These are phyloP conservation scores for Aspergillus sp. DNA, from an alignment of 2,329 filamentous ascomycete genomes.

Conservation along the genomic window DNA sequence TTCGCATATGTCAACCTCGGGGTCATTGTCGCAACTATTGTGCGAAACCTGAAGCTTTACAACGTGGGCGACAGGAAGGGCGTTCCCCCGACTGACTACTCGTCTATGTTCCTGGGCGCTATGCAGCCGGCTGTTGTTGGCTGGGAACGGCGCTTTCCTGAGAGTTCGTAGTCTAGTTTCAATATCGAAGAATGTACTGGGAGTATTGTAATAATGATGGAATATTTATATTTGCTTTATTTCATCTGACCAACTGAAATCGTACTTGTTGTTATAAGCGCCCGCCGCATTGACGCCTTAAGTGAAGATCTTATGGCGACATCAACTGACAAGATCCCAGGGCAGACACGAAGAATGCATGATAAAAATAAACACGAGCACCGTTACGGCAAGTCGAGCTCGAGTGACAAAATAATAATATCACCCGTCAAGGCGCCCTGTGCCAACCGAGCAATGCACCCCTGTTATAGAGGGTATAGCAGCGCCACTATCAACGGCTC, in stretches of 20 bases:
- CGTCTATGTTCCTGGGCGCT: constrained; percentile 27
- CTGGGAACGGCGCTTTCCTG: constrained; percentile 19
- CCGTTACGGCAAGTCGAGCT: no score
- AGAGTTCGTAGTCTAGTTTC: constrained; percentile 3
- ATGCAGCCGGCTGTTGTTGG: constrained; percentile 18
- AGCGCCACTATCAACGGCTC: not conserved
- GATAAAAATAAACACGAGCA: not conserved
- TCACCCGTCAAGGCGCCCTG: no score
- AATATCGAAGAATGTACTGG: no score
- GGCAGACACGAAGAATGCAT: not conserved
- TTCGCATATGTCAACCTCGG: constrained; percentile 71
- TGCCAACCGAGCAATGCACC: not conserved
- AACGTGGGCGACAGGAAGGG: constrained; percentile 57
- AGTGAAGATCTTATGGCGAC: no score
- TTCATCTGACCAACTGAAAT: no score
- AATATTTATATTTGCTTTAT: not conserved
- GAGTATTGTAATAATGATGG: not conserved
- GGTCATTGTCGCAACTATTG: constrained; percentile 63
- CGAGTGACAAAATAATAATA: no score
- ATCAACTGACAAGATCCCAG: no score
- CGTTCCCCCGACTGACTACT: constrained; percentile 66
- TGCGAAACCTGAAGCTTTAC: constrained; percentile 60
- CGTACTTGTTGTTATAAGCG: no score
- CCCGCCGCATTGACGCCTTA: no score
- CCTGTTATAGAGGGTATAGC: constrained; percentile 4